Conservation (phyloP, 495 filamentous ascomycete species). For the Baudoinia panamericana region DNA sequence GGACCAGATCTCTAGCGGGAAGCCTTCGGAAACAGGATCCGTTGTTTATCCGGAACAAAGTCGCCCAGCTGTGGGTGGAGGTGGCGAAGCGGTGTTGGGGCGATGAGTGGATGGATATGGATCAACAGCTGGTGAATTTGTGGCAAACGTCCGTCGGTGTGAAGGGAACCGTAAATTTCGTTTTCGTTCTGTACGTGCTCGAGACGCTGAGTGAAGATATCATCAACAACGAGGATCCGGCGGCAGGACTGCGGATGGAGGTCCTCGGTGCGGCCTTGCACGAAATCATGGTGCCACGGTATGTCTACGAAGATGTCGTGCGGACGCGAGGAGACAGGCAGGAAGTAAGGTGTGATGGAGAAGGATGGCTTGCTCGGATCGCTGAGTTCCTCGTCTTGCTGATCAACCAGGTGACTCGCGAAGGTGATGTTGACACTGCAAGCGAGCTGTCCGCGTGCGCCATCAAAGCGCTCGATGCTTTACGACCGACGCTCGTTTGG, state of each 20-base stretch:
- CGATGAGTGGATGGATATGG: constrained; percentile 88
- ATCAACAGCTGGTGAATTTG: constrained; percentile 61
- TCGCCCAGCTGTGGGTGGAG: constrained; percentile 91
- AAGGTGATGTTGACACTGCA: constrained; percentile 1
- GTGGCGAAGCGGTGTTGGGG: constrained; percentile 88
- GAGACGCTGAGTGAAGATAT: constrained; percentile 93
- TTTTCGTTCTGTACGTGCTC: constrained; percentile 67
- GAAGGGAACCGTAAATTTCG: constrained; percentile 49
- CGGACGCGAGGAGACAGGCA: constrained; percentile 6
- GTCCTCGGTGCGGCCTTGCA: constrained; percentile 77
- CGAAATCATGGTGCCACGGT: constrained; percentile 76
- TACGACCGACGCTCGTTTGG: constrained; percentile 72
- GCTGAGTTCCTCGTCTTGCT: constrained; percentile 62
- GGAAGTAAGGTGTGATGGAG: constrained; percentile 55
- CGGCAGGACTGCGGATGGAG: constrained; percentile 66
- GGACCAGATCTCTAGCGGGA: constrained; percentile 68
- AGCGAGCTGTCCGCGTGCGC: constrained; percentile 7
- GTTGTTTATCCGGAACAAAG: constrained; percentile 77
- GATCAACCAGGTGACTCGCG: constrained; percentile 34
- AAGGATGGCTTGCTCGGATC: constrained; percentile 77
- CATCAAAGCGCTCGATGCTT: constrained; percentile 57
- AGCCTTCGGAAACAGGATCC: constrained; percentile 61
- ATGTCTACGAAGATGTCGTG: constrained; percentile 49
- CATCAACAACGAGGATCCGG: constrained; percentile 77
- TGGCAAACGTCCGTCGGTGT: constrained; percentile 49